A percentile compares a stretch with the other conserved stretches of the same genome.
phyloP scores from a whole-genome alignment of 73 alveolate genomes.

The Halteria grandinella region DNA sequence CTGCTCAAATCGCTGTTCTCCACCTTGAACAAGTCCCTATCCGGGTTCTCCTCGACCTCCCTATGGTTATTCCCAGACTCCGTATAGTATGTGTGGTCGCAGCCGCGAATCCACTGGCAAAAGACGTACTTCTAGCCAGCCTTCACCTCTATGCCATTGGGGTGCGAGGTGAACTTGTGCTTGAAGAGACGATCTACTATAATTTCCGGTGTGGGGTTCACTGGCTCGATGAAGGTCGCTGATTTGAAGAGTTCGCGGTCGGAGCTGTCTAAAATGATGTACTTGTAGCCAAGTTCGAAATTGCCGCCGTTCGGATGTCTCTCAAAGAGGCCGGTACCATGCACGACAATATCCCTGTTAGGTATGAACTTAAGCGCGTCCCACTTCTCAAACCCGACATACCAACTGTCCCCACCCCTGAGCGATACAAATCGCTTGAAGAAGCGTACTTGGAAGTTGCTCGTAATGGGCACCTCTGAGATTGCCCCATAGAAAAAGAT shows the following conservation, averaged over 20 bases:
- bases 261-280: constrained; percentile 24
- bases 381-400: constrained; percentile 39
- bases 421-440: constrained; percentile 7
- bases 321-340: constrained; percentile 10
- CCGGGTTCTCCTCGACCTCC: background rate
- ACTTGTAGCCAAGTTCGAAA: constrained; percentile 7
- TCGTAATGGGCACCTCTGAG: too few species aligned
- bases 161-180: too few species aligned
- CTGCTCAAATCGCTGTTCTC: background rate
- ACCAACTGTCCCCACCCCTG: constrained; percentile 47
- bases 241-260: too few species aligned
- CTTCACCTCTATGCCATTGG: background rate
- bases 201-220: too few species aligned
- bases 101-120: background rate
- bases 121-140: constrained; percentile 4
- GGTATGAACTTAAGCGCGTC: constrained; percentile 29
- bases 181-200: too few species aligned
- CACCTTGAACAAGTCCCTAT: background rate
- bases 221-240: too few species aligned
- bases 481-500: too few species aligned
- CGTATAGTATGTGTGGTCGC: constrained; percentile 19
- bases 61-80: constrained; percentile 4
- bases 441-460: background rate
- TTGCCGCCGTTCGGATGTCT: constrained; percentile 11
- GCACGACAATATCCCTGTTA: background rate